phyloP scores from a whole-genome alignment of 768 basidiomycete genomes.

The Lentinula boryana region DNA sequence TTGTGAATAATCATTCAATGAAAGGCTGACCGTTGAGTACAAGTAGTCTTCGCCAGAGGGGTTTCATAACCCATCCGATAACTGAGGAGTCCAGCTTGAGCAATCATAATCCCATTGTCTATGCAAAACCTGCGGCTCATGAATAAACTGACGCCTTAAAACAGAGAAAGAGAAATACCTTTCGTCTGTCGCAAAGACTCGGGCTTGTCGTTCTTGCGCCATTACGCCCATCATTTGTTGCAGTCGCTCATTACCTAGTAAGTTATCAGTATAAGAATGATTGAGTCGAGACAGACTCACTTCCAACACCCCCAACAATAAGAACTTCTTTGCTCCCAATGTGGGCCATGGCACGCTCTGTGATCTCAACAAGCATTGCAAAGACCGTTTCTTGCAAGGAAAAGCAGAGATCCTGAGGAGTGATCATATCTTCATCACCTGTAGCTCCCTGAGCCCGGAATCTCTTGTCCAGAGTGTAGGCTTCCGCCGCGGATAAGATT shows the following conservation, averaged over 20 bases:
- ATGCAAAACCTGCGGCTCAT: slow-evolving; percentile 82
- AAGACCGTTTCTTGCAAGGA: slow-evolving; percentile 96
- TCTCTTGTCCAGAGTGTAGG: slow-evolving; percentile 82
- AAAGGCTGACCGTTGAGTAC: slow-evolving; percentile 76
- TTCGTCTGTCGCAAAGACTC: slow-evolving; percentile 94
- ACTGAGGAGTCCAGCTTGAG: slow-evolving; percentile 90
- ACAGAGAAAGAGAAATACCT: slow-evolving; percentile 38
- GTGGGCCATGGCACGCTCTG: slow-evolving; percentile 98
- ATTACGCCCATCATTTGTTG: slow-evolving; percentile 99
- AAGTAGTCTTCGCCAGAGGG: slow-evolving; percentile 71
- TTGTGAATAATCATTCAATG: background rate
- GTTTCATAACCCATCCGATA: slow-evolving; percentile 88
- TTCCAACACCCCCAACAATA: slow-evolving; percentile 99
- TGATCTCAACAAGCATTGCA: slow-evolving; percentile 98
- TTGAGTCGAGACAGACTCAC: slow-evolving; percentile 42
- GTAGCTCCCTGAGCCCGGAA: slow-evolving; percentile 49
- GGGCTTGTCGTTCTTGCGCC: slow-evolving; percentile 84
- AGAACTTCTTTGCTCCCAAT: slow-evolving; percentile 94
- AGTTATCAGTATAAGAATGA: background rate
- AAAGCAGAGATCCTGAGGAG: slow-evolving; percentile 94
- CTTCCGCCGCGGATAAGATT: slow-evolving; percentile 81
- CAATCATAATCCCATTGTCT: slow-evolving; percentile 99
- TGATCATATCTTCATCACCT: slow-evolving; percentile 64
- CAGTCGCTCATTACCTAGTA: slow-evolving; percentile 78
- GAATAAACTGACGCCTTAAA: background rate